Percentiles rank a stretch among this genome's conserved stretches.
Evolutionary conservation across 805 yeast genomes (phyloP).

Genomic region (Nakazawaea populi): DNA sequence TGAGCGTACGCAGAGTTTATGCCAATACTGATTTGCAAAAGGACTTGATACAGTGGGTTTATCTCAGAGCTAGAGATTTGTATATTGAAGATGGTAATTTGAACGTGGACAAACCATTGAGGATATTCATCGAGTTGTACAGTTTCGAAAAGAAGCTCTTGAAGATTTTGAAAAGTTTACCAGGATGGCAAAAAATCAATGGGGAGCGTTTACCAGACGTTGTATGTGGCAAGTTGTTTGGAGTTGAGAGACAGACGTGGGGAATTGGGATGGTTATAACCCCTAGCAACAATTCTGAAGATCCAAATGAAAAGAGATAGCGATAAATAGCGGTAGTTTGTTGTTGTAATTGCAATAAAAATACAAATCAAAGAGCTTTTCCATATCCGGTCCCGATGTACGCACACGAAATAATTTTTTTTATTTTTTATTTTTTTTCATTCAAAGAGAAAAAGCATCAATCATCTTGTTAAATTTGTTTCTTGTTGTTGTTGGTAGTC

Average conservation of each 20-base stretch:
- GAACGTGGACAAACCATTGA: constrained; percentile 4
- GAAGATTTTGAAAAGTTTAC: constrained; percentile 1
- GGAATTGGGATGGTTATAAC: constrained; percentile 7
- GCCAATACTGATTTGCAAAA: constrained; percentile 55
- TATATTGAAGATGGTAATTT: constrained; percentile 7
- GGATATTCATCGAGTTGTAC: constrained; percentile 9
- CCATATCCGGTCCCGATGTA: neutral
- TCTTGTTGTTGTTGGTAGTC: too few species aligned
- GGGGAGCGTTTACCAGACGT: neutral
- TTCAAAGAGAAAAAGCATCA: neutral
- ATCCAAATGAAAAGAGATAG: neutral
- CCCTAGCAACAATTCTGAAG: constrained; percentile 1
- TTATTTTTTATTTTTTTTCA: neutral
- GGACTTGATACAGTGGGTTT: constrained; percentile 61
- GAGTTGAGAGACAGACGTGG: constrained; percentile 5
- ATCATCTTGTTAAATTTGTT: too few species aligned
- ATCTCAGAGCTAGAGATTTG: constrained; percentile 8
- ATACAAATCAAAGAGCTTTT: neutral
- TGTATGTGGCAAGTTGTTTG: neutral
- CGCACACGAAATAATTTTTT: neutral
- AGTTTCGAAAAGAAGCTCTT: constrained; percentile 1
- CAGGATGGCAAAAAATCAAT: constrained; percentile 8
- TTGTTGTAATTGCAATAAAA: neutral
- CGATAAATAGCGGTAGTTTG: neutral
- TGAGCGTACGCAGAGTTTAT: constrained; percentile 67